A percentile compares a stretch with the other conserved stretches of the same genome.
Conservation (phyloP, 1,284 basidiomycete genomes). For the Blastosporella zonata region DNA sequence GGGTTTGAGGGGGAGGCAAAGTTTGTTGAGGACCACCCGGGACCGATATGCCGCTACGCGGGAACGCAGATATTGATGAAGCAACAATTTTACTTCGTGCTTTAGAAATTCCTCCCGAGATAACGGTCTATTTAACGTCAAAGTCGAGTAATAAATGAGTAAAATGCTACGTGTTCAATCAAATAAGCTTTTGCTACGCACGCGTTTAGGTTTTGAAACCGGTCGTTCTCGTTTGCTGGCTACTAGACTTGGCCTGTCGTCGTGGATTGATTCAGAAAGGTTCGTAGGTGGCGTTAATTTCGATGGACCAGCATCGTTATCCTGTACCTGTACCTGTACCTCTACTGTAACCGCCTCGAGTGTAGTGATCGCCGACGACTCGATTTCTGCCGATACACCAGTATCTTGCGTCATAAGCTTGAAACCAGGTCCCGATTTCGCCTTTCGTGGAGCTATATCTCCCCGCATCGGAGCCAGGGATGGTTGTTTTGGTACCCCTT, state of each 20-base stretch:
- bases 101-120: slow-evolving; percentile 26
- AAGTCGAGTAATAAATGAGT: slow-evolving; percentile 11
- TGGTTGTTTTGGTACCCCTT: slow-evolving; percentile 21
- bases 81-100: slow-evolving; percentile 15
- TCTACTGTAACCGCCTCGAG: slow-evolving; percentile 23
- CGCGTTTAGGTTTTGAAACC: slow-evolving; percentile 14
- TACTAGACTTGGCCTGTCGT: not conserved
- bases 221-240: not conserved
- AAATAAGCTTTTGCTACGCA: slow-evolving; percentile 14
- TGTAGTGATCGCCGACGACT: slow-evolving; percentile 23
- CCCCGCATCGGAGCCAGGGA: slow-evolving; percentile 1
- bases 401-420: slow-evolving; percentile 15
- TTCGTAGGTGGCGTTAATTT: slow-evolving; percentile 2
- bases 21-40: slow-evolving; percentile 16
- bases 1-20: not conserved
- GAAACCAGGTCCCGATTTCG: slow-evolving; percentile 19
- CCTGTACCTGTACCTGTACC: slow-evolving; percentile 21
- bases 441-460: not conserved
- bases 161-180: slow-evolving; percentile 15
- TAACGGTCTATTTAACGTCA: slow-evolving; percentile 20
- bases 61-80: slow-evolving; percentile 5
- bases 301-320: slow-evolving; percentile 17
- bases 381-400: slow-evolving; percentile 14
- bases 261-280: not conserved
- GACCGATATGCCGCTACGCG: slow-evolving; percentile 15